These are phyloP conservation scores for Aspergillus japonicus DNA, from an alignment of 2,329 filamentous ascomycete genomes.

Conservation along the genomic window DNA sequence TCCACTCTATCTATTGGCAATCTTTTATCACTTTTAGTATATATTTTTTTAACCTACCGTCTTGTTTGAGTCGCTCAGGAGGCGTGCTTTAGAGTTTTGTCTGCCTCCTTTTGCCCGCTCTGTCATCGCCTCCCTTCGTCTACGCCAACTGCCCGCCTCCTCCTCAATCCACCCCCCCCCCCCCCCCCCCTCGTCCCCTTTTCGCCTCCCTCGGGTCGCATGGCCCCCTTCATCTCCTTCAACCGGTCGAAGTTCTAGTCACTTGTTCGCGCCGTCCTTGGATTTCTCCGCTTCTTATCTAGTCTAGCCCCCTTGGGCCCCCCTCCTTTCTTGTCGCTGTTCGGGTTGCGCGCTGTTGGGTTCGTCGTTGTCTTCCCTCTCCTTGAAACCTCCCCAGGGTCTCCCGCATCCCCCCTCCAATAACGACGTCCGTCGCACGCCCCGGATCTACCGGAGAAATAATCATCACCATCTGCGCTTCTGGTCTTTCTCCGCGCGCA, in stretches of 20 bases:
- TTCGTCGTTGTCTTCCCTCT: slow-evolving; percentile 6
- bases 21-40: neutral
- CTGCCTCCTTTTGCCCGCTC: neutral
- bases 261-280: slow-evolving; percentile 10
- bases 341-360: slow-evolving; percentile 8
- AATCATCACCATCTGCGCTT: neutral
- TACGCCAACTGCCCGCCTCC: neutral
- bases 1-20: neutral
- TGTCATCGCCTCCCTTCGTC: neutral
- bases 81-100: neutral
- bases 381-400: neutral
- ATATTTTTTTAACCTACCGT: neutral
- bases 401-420: neutral
- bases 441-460: neutral
- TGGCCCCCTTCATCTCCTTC: slow-evolving; percentile 10
- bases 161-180: neutral
- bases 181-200: neutral
- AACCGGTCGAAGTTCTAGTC: slow-evolving; percentile 7
- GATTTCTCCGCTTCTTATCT: slow-evolving; percentile 7
- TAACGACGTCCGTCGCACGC: neutral
- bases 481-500: neutral
- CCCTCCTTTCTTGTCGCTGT: slow-evolving; percentile 10
- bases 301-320: slow-evolving; percentile 7
- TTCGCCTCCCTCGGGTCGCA: slow-evolving; percentile 14
- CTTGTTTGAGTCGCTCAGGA: neutral